Evolutionary conservation across 352 stramenopile species (phyloP).

Genomic region (Peronospora belbahrii): DNA sequence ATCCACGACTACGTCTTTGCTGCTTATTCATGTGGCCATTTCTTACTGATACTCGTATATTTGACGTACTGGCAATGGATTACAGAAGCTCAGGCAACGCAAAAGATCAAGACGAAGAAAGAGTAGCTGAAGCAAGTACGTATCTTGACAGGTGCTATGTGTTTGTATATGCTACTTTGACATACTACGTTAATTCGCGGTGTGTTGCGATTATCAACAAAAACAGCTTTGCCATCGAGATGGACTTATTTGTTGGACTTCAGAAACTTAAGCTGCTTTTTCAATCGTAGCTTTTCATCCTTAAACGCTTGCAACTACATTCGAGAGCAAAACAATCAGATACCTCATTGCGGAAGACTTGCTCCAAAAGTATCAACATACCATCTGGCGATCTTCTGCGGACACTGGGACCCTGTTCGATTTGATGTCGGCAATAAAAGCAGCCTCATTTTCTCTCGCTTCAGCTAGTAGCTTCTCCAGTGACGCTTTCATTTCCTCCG

Average conservation of each 20-base stretch:
- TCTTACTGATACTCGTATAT: conserved; percentile 62
- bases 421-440: conserved; percentile 73
- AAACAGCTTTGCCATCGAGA: not conserved
- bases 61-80: conserved; percentile 85
- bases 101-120: conserved; percentile 27
- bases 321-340: conserved; percentile 2
- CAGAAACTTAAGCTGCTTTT: conserved; percentile 79
- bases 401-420: conserved; percentile 34
- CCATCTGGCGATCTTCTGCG: conserved; percentile 76
- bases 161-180: not conserved
- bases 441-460: conserved; percentile 72
- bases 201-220: not conserved
- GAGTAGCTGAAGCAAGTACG: conserved; percentile 22
- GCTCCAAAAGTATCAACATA: conserved; percentile 12
- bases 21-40: conserved; percentile 71
- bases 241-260: conserved; percentile 47
- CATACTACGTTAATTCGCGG: not conserved
- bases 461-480: conserved; percentile 69
- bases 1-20: conserved; percentile 85
- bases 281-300: conserved; percentile 76
- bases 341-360: not conserved
- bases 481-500: conserved; percentile 59
- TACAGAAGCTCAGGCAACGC: conserved; percentile 8
- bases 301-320: conserved; percentile 74
- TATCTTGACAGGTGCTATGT: conserved; percentile 7